A percentile compares a stretch with the other conserved stretches of the same genome.
Conservation (phyloP, 805 yeast species). For the Ogataea nonfermentans region DNA sequence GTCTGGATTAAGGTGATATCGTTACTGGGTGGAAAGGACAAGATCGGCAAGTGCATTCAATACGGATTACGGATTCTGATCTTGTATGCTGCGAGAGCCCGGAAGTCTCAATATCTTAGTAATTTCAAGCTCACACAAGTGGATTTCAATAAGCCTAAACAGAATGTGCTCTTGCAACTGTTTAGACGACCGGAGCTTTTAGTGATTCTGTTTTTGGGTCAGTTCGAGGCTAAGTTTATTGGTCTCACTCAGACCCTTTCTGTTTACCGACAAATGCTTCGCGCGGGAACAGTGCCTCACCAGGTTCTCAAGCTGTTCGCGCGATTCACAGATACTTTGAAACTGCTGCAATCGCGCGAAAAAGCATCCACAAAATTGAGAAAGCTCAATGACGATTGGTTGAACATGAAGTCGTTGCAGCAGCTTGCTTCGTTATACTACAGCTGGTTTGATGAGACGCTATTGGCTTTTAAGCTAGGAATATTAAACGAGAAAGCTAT, state of each 20-base stretch:
- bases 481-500: slow-evolving; percentile 37
- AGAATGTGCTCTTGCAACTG: slow-evolving; percentile 25
- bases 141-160: slow-evolving; percentile 28
- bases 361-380: slow-evolving; percentile 20
- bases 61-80: slow-evolving; percentile 54
- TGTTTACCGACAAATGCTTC: slow-evolving; percentile 61
- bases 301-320: slow-evolving; percentile 40
- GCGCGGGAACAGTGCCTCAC: slow-evolving; percentile 72
- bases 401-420: slow-evolving; percentile 46
- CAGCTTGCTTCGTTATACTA: slow-evolving; percentile 60
- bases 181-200: slow-evolving; percentile 31
- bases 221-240: slow-evolving; percentile 39
- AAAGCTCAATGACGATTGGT: slow-evolving; percentile 32
- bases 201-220: slow-evolving; percentile 36
- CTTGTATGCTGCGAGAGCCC: slow-evolving; percentile 42
- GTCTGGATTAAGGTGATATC: slow-evolving; percentile 52
- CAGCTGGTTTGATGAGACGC: slow-evolving; percentile 62
- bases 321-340: slow-evolving; percentile 32
- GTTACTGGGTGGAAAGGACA: slow-evolving; percentile 67
- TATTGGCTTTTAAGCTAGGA: slow-evolving; percentile 54
- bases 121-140: slow-evolving; percentile 13
- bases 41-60: slow-evolving; percentile 62
- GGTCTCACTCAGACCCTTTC: slow-evolving; percentile 49
- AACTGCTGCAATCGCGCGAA: slow-evolving; percentile 11
- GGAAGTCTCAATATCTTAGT: slow-evolving; percentile 24